A percentile compares a stretch with the other conserved stretches of the same genome.
Evolutionary conservation across 2,329 filamentous ascomycete species (phyloP).

Genomic region (Pestalotiopsis sp.): DNA sequence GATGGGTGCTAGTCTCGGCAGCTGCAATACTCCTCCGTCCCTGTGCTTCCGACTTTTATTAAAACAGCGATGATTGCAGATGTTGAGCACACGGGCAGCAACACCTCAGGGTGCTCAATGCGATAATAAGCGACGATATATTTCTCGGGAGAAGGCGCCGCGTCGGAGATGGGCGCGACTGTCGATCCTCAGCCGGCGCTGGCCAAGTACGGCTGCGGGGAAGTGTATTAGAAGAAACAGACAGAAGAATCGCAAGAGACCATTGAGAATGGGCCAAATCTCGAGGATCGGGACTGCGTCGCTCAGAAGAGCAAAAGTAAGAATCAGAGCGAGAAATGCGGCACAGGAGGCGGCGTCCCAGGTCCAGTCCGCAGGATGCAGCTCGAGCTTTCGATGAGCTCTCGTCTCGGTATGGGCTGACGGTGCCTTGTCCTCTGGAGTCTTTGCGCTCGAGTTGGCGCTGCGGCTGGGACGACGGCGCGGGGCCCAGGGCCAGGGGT

Average conservation of each 20-base stretch:
- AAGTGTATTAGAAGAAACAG: neutral
- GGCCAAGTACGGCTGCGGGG: conserved; percentile 8
- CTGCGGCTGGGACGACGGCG: conserved; percentile 5
- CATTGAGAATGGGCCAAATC: neutral
- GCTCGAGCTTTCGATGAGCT: conserved; percentile 7
- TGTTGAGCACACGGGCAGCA: neutral
- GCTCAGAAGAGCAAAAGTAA: neutral
- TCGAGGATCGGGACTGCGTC: neutral
- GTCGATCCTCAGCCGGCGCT: conserved; percentile 1
- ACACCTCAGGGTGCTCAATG: neutral
- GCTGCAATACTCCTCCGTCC: conserved; percentile 13
- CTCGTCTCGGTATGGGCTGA: neutral
- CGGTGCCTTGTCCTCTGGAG: conserved; percentile 1
- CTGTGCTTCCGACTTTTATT: neutral
- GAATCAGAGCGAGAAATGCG: neutral
- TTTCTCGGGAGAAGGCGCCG: neutral
- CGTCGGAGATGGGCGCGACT: neutral
- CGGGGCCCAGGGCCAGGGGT: neutral
- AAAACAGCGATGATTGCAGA: conserved; percentile 4
- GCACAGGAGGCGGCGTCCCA: conserved; percentile 5
- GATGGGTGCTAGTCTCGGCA: conserved; percentile 32
- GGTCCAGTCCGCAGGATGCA: neutral
- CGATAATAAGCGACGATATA: neutral
- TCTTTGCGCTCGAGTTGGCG: neutral
- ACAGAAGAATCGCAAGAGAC: neutral